Base-by-base conservation (phyloP, 768 basidiomycete genomes). In the Suillus occidentalis region DNA sequence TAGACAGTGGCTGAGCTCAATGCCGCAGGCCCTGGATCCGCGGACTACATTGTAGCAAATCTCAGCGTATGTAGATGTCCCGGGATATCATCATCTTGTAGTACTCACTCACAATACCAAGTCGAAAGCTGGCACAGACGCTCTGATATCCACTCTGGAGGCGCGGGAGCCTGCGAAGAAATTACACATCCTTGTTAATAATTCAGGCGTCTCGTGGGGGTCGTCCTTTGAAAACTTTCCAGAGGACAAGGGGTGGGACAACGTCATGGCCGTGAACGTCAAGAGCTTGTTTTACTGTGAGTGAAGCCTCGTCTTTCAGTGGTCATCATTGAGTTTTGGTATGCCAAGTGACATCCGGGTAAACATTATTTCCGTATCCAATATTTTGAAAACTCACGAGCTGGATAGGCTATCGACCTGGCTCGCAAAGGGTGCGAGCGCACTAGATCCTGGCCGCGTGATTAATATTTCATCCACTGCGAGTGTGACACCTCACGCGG, bases 161-260 rank as follows among this genome's bases (percentile, higher is more conserved):
- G 83, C 85, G 68, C 85, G 84, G 61, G 92, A 92, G 73, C 74
- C 69, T 14, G 64, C 71, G 40, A 76, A 73, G 65, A 92, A 89
- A 67, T 80, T 96, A 0, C 90, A 95, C 69, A 88, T 95, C 60
- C 84, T 95, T 7, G 85, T 95, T 52, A 94, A 93, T 76, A 94
- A 94, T 76, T 89, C 89, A 10, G 93, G 92, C 8, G 86, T 86
- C 34, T 83, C 89, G 20, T 94, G 92, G 92, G 92, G 90, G 20
- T 86, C 88, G 9, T 82, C 86, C 0, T 91, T 83, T 72, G 79
- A 84, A 12, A 82, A 88, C 68, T 85, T 91, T 66, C 91, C 92
- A 0, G 92, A 94, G 75, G 87, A 87, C 68, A 88, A 87, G 68
- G 93, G 94, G 1, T 95, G 94, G 94, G 92, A 95, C 68, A 88